Conservation (phyloP, 208 protist species). For the Herpetomonas samuelpessoai region DNA sequence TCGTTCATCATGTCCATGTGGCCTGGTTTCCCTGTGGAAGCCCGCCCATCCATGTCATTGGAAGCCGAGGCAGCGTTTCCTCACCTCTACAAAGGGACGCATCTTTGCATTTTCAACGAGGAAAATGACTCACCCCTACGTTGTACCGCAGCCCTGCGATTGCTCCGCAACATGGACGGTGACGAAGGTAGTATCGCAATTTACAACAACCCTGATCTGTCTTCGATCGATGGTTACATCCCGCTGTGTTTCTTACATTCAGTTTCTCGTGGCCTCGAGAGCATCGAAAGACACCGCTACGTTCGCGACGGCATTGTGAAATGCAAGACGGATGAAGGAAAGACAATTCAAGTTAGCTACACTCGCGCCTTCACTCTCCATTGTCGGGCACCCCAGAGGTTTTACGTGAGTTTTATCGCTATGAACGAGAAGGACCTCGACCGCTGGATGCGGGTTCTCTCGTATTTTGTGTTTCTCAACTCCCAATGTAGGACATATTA, state of each 20-base stretch:
- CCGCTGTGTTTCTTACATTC: constrained; percentile 39
- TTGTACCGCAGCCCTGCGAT: constrained; percentile 35
- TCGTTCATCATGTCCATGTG: constrained; percentile 54
- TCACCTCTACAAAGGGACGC: constrained; percentile 26
- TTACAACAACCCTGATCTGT: constrained; percentile 26
- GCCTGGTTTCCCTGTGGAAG: constrained; percentile 25
- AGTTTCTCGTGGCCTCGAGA: constrained; percentile 30
- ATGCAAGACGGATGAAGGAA: constrained; percentile 5
- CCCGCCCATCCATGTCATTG: constrained; percentile 27
- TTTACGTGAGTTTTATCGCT: constrained; percentile 56
- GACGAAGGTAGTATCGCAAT: constrained; percentile 53
- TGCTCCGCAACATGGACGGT: constrained; percentile 32
- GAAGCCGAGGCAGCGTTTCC: constrained; percentile 28
- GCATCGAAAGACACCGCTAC: constrained; percentile 22
- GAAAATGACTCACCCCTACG: constrained; percentile 23
- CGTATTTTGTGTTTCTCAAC: constrained; percentile 50
- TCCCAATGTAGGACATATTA: not conserved
- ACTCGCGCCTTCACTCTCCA: constrained; percentile 48
- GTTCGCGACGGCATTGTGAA: constrained; percentile 1
- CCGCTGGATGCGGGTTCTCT: constrained; percentile 29
- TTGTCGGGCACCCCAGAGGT: constrained; percentile 37
- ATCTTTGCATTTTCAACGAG: constrained; percentile 50
- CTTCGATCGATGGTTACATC: constrained; percentile 47
- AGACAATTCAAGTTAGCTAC: constrained; percentile 17
- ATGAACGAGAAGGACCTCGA: constrained; percentile 32